Percentiles rank a stretch among this genome's conserved stretches.
Evolutionary conservation across 305 asterid genomes (phyloP).

Genomic region (Striga hermonthica): DNA sequence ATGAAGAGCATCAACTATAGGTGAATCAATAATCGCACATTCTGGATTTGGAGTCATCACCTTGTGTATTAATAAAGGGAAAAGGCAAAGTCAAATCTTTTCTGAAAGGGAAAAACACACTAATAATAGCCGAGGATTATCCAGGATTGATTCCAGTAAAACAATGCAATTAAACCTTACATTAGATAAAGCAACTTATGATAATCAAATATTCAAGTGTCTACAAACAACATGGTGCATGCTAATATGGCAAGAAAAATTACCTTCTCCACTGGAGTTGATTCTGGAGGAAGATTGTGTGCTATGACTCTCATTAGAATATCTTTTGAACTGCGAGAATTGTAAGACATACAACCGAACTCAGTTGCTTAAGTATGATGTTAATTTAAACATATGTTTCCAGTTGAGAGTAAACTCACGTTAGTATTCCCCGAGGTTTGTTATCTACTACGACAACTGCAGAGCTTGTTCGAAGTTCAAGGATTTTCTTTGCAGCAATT

Average conservation of each 20-base stretch:
- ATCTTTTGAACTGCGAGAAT: slow-evolving; percentile 69
- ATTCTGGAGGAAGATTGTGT: slow-evolving; percentile 71
- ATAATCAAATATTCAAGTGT: neutral
- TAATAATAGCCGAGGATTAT: neutral
- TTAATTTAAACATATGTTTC: neutral
- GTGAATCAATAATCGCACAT: slow-evolving; percentile 77
- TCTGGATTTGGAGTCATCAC: slow-evolving; percentile 98
- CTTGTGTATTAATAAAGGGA: slow-evolving; percentile 36
- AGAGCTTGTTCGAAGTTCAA: slow-evolving; percentile 55
- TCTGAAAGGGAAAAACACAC: neutral
- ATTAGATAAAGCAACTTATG: neutral
- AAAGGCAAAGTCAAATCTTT: neutral
- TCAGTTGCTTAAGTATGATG: slow-evolving; percentile 5
- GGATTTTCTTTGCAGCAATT: slow-evolving; percentile 78
- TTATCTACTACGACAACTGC: slow-evolving; percentile 74
- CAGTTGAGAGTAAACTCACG: slow-evolving; percentile 54
- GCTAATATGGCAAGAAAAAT: slow-evolving; percentile 16
- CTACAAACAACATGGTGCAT: neutral
- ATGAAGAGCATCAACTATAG: slow-evolving; percentile 97
- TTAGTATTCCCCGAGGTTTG: slow-evolving; percentile 85
- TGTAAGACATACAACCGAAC: slow-evolving; percentile 12
- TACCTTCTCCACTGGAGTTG: slow-evolving; percentile 88
- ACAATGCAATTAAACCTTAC: neutral
- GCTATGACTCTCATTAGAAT: slow-evolving; percentile 94
- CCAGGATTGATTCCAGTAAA: neutral